Base-by-base conservation (phyloP, 2,329 filamentous ascomycete genomes). In the Cephalotrichum gorgonifer region DNA sequence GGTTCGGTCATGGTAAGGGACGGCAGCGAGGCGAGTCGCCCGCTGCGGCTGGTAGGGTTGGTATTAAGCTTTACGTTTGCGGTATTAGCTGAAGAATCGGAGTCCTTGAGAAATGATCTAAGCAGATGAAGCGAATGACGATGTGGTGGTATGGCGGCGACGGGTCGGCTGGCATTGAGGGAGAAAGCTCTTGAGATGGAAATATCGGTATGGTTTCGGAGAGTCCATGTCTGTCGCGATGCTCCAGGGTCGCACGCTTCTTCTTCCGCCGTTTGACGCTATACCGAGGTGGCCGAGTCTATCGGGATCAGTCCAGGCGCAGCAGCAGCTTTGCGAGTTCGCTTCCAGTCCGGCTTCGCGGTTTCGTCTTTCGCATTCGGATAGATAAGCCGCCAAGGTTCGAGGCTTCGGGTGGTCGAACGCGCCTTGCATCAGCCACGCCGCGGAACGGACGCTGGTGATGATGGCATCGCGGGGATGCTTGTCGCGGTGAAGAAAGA, bases 1-100 rank as follows among this genome's bases (percentile, higher is more conserved):
- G 65, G 62, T 62, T 68, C 66, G 61, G 66, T 68, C 70, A 73
- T 73, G 54, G 64, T 64, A 65, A 57, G 63, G 64, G 65, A 61
- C 62, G 67, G 65, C 48, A 27, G 38, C 14, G 26, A 14, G 38
- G 12, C 27, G 23, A 39, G 44, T 31, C 25, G 17, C 31, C 38
- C 39, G 28, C 31, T 30, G 38, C n/a, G 47, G 47, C 27, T n/a
- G 26, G 39, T 15, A 26, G 26, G 6, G 20, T 22, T 35, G 28
- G 39, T 17, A 28, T 42, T 35, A 28, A 35, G 41, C 47, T 49
- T 44, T 43, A 7, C 9, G 14, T 11, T 33, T 20, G 39, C 17
- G 15, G 27, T 17, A 35, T 43, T 44, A 44, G 39, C 47, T 49
- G 20, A 9, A 35, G n/a, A 38, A 27, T 41, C n/a, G 12, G n/a